Percentiles rank a stretch among this genome's conserved stretches.
Evolutionary conservation across 345 rosid genomes (phyloP).

Genomic region (Euphorbia pulcherrima): DNA sequence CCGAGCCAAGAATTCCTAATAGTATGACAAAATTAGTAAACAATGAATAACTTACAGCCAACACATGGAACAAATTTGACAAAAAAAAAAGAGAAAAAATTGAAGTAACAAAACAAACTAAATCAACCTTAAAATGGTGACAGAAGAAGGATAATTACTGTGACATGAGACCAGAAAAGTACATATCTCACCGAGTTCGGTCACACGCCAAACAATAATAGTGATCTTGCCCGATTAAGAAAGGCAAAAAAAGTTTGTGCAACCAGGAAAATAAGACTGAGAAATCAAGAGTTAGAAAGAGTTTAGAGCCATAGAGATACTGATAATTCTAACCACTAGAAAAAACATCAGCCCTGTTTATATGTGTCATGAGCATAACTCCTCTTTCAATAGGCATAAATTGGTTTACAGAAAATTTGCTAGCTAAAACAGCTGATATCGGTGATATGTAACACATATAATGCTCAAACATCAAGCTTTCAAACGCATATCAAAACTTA

Average conservation of each 20-base stretch:
- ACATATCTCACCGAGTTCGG: not conserved
- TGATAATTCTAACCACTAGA: not conserved
- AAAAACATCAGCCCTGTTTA: not conserved
- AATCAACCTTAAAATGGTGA: not conserved
- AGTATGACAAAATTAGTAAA: constrained; percentile 8
- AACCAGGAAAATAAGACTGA: too few relatives aligned
- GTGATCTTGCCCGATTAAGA: not conserved
- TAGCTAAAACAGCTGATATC: not conserved
- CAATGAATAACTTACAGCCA: not conserved
- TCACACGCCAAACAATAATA: not conserved
- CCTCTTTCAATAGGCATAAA: not conserved
- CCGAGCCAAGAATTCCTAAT: constrained; percentile 77
- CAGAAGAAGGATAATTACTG: not conserved
- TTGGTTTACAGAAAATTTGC: not conserved
- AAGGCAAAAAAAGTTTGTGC: too few relatives aligned
- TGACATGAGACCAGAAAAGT: not conserved
- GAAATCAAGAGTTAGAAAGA: too few relatives aligned
- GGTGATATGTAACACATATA: not conserved
- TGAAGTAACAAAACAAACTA: not conserved
- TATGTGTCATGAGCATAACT: not conserved
- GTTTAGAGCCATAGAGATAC: too few relatives aligned
- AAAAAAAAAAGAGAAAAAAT: not conserved
- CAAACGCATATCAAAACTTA: not conserved
- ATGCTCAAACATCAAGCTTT: not conserved
- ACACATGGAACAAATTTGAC: not conserved